Evolutionary conservation across 257 asterid species (phyloP), one percentile per base, ranked within the genome.

Genomic region (Coffea canephora): DNA sequence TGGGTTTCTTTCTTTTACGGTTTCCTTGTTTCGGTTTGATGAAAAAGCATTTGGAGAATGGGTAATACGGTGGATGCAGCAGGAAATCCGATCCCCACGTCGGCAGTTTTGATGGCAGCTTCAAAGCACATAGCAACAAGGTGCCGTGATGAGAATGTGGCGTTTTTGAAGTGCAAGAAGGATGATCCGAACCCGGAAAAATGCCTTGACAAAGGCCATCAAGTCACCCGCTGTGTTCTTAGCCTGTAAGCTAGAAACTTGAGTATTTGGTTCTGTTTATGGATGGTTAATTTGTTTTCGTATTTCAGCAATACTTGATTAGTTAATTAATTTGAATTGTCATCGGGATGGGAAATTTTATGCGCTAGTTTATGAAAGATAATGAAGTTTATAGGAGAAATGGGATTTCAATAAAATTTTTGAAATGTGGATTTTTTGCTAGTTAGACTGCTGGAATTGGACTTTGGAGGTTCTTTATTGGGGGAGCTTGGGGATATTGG

Each of bases 151-250:
- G 92, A 90, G 87, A 92, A 94, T 85, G 31, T 91, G 69, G 97
- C 96, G 6, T 94, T 90, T 84, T 78, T 94, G 82, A 91, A 85
- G 88, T 92, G 98, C 90, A 89, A 91, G 87, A 92, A 91, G 89
- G 89, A 88, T 79, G 98, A 92, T 76, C 91, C 91, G 1, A 92
- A 94, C 84, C 97, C 96, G 6, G 94, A 91, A 87, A 91, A 92
- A 77, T 92, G 98, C 82, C 93, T 92, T 10, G 91, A 86, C 39
- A 91, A 89, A 87, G 96, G 97, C 46, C 91, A 87, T 59, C 95
- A 92, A 89, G 97, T 94, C 50, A 92, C 97, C 72, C 89, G 89
- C 48, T 91, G 97, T 52, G 97, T 92, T 72, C 89, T 92, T 59
- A 82, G 85, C 84, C 86, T 94, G 97, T 94, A 89, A 92, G 97